A percentile compares a stretch with the other conserved stretches of the same genome.
Evolutionary conservation across 75 land plant species (phyloP).

Genomic region (Sequoiadendron giganteum): DNA sequence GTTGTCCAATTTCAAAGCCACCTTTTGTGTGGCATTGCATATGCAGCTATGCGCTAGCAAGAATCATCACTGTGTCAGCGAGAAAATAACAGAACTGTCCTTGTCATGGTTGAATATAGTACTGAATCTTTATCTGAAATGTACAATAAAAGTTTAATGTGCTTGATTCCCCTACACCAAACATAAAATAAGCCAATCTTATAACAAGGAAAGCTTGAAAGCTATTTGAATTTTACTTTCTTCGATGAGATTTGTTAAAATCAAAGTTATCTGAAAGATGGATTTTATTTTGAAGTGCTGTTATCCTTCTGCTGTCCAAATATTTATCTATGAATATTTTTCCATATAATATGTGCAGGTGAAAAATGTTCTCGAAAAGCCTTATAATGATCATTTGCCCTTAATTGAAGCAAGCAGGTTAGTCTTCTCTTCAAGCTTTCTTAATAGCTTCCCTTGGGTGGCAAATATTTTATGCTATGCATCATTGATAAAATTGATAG

Average conservation of each 20-base stretch:
- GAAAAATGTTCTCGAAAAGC: slow-evolving; percentile 92
- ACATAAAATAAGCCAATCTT: not conserved
- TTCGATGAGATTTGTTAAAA: not conserved
- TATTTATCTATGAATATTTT: not conserved
- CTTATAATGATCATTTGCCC: slow-evolving; percentile 91
- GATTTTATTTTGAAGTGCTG: not conserved
- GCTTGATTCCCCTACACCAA: not conserved
- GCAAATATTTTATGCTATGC: not conserved
- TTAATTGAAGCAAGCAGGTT: slow-evolving; percentile 99
- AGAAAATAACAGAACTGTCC: not conserved
- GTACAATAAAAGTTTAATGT: not conserved
- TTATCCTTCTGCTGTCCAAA: not conserved
- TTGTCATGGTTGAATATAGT: not conserved
- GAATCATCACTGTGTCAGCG: not conserved
- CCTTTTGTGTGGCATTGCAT: not conserved
- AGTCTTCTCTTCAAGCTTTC: slow-evolving; percentile 10
- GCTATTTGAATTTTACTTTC: slow-evolving; percentile 1
- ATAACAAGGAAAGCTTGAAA: not conserved
- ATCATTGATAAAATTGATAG: not conserved
- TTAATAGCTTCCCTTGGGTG: not conserved
- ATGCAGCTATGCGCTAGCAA: not conserved
- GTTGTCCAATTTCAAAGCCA: not conserved
- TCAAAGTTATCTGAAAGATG: not conserved
- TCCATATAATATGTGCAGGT: slow-evolving; percentile 53
- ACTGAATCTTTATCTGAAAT: not conserved